Percentiles rank a stretch among this genome's conserved stretches.
phyloP scores from a whole-genome alignment of 192 early-diverging fungal genomes.

The Phycomyces blakesleeanus region DNA sequence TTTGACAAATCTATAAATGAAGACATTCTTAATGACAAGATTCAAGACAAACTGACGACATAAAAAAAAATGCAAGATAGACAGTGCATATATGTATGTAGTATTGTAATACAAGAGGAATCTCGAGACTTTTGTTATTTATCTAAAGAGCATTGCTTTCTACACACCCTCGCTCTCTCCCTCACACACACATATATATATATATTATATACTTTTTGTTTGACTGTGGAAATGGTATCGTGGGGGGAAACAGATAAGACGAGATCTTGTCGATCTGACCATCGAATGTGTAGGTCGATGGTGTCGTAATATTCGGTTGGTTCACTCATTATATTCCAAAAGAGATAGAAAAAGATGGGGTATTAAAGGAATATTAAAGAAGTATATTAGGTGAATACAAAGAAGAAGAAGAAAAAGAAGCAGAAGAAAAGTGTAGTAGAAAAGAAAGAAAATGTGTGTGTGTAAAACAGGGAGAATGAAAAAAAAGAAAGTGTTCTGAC shows the following conservation, averaged over 20 bases:
- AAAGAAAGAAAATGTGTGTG: no score
- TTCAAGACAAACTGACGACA: no score
- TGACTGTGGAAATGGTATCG: constrained; percentile 39
- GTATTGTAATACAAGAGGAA: not conserved
- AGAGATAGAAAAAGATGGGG: not conserved
- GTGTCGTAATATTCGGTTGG: constrained; percentile 17
- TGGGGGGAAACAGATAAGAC: constrained; percentile 19
- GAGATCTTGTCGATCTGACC: constrained; percentile 39
- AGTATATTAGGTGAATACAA: no score
- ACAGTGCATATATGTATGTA: no score
- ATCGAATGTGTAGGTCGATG: constrained; percentile 37
- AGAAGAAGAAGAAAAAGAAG: no score
- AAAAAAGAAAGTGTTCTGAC: no score
- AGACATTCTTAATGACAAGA: no score
- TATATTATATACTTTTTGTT: constrained; percentile 39
- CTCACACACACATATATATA: not conserved
- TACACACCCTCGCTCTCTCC: not conserved
- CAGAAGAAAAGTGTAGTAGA: no score
- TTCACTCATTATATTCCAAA: not conserved
- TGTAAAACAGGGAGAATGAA: no score
- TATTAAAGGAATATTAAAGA: no score
- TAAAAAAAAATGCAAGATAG: not conserved
- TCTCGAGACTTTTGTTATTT: no score
- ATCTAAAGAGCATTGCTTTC: no score
- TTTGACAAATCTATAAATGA: constrained; percentile 30